Percentiles rank a stretch among this genome's conserved stretches.
Evolutionary conservation across 1,139 yeast species (phyloP).

Genomic region (Sugiyamaella xylanicola): DNA sequence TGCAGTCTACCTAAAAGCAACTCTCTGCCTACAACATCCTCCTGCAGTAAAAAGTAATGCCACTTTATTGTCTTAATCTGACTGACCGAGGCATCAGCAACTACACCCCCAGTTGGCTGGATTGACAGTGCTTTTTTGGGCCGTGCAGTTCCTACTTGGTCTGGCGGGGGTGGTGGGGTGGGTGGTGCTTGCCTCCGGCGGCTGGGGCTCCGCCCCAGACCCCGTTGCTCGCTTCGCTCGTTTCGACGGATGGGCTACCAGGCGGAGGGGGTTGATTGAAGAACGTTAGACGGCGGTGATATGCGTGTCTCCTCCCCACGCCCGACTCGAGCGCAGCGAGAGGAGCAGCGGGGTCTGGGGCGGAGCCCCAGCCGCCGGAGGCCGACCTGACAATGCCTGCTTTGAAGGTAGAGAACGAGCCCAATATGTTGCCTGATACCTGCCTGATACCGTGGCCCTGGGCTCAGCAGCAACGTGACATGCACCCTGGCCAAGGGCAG

Average conservation of each 20-base stretch:
- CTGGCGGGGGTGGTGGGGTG: background rate
- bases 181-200: background rate
- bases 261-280: no score
- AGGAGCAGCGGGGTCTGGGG: background rate
- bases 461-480: no score
- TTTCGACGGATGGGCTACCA: no score
- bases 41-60: background rate
- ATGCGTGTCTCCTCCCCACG: background rate
- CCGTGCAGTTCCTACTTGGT: background rate
- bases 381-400: no score
- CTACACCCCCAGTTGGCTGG: background rate
- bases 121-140: background rate
- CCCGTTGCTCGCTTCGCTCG: background rate
- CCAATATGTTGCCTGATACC: no score
- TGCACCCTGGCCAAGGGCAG: no score
- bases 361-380: background rate
- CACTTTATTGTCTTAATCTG: background rate
- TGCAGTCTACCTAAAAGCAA: background rate
- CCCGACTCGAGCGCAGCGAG: background rate
- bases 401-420: no score
- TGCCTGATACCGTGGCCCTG: no score
- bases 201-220: constrained; percentile 2
- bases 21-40: background rate
- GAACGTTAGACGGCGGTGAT: no score
- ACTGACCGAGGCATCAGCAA: background rate